Evolutionary conservation across 106 monocot genomes (phyloP), one percentile per base, ranked within the genome.

Genomic region (Chionographis japonica): DNA sequence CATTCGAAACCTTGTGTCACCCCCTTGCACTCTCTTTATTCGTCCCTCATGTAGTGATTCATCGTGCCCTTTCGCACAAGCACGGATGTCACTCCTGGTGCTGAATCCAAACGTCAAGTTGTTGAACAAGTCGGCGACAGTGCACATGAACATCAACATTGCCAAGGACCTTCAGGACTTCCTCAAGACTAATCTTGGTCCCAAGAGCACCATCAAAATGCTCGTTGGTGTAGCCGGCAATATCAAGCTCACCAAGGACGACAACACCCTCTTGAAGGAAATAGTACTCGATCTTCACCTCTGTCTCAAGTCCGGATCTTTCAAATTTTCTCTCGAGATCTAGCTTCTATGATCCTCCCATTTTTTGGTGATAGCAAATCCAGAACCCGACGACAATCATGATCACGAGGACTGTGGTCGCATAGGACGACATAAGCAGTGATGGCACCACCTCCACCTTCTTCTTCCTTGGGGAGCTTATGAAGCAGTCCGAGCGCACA

Each of bases 101-200:
- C 68, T 94, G 68, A 94, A 94, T 68, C 93, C 93, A 27, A 86
- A 94, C 42, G 93, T 90, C 46, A 87, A 94, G 86, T 86, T 94
- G 58, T 86, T 94, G 20, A 94, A 94, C 82, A 90, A 94, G 65
- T 90, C 86, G 56, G 89, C 86, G 75, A 90, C 93, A 65, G 77
- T 94, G 43, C 93, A 90, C 80, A 94, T 90, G 93, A 94, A 79
- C 77, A 90, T 94, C 82, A 94, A 94, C 77, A 90, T 90, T 75
- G 93, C 93, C 68, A 94, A 87, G 58, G 93, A 89, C 37, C 79
- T 94, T 13, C 93, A 94, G 72, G 93, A 94, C 36, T 89, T 94
- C 43, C 89, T 94, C 81, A 94, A 87, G 80, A 86, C 93, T 53
- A 94, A 90, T 66, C 93, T 94, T 72, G 93, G 93, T 5, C 93